Base-by-base conservation (phyloP, 129 eudicot species). In the Lonicera japonica region DNA sequence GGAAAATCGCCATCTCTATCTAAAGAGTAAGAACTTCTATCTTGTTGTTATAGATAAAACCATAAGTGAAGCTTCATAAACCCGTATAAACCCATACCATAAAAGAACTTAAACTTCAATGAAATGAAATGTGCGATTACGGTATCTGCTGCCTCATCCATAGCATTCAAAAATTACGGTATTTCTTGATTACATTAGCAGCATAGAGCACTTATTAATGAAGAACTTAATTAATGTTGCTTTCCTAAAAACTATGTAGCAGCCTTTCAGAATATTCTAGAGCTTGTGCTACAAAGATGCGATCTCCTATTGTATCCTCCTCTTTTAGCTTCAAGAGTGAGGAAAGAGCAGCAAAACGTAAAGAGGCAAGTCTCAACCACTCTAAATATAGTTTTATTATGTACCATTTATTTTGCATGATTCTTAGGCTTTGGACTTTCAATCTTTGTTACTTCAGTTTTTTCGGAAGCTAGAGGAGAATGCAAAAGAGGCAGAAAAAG, bases 301-400 rank as follows among this genome's bases (percentile, higher is more conserved):
- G 57, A 60, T 40, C 86, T 45, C 43, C 88, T 51, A 79, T 72
- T 50, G 82, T 76, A 24, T 52, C 76, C 68, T 72, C 84, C 39
- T 54, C 95, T 5, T 90, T 90, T 76, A 79, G 67, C 68, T 81
- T 90, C n/a, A 83, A 75, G 71, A 83, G 91, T 67, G 97, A 90
- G 50, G 97, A 86, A 80, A 65, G 97, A 74, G 97, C 92, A 45
- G 91, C 82, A 78, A 90, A 81, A 79, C 88, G 92, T 38, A 90
- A 70, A 86, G 95, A 86, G 87, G 97, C 64, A 81, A 70, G 78
- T 67, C 53, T 52, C 70, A 39, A 59, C 41, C 48, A 69, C 23
- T 55, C 23, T 21, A 52, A 25, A 40, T 10, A 4, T 43, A 1
- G 19, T 50, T 54, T 46, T 58, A 7, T 0, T 25, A 5, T n/a